phyloP scores from a whole-genome alignment of 179 eudicot species.

The Beta corolliflora region DNA sequence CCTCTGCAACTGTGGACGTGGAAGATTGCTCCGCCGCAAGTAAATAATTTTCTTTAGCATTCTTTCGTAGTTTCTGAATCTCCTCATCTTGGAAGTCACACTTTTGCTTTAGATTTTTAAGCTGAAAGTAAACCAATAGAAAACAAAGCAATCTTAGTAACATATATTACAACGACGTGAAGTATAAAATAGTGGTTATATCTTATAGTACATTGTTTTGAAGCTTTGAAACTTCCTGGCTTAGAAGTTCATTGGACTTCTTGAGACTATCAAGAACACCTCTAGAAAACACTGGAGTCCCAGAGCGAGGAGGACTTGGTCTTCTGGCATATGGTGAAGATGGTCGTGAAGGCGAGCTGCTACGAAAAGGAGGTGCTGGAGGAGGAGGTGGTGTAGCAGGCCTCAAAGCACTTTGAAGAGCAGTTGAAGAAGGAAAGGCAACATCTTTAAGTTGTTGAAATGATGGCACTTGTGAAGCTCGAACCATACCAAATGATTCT shows the following conservation, averaged over 20 bases:
- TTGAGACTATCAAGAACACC: slow-evolving; percentile 73
- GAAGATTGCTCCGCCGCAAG: slow-evolving; percentile 67
- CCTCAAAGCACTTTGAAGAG: slow-evolving; percentile 53
- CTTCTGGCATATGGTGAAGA: slow-evolving; percentile 70
- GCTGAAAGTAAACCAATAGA: slow-evolving; percentile 35
- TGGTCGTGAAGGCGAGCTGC: slow-evolving; percentile 41
- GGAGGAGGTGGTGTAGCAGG: slow-evolving; percentile 42
- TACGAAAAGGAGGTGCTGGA: slow-evolving; percentile 35
- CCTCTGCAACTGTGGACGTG: slow-evolving; percentile 44
- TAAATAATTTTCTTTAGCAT: slow-evolving; percentile 49
- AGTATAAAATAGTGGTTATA: too few species aligned
- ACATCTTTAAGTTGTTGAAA: slow-evolving; percentile 58
- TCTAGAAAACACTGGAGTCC: slow-evolving; percentile 62
- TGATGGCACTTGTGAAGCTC: slow-evolving; percentile 78
- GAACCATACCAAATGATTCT: slow-evolving; percentile 50
- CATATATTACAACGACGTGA: background rate
- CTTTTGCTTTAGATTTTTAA: slow-evolving; percentile 62
- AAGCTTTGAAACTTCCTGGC: slow-evolving; percentile 76
- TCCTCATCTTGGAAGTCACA: slow-evolving; percentile 70
- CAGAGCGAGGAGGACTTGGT: slow-evolving; percentile 74
- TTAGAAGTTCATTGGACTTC: slow-evolving; percentile 71
- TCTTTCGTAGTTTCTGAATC: slow-evolving; percentile 51
- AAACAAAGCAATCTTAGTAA: background rate
- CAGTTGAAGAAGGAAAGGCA: slow-evolving; percentile 65
- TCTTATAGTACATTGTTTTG: slow-evolving; percentile 54